These are phyloP conservation scores for Candida xyloterini DNA, from an alignment of 805 yeast genomes.

Conservation along the genomic window DNA sequence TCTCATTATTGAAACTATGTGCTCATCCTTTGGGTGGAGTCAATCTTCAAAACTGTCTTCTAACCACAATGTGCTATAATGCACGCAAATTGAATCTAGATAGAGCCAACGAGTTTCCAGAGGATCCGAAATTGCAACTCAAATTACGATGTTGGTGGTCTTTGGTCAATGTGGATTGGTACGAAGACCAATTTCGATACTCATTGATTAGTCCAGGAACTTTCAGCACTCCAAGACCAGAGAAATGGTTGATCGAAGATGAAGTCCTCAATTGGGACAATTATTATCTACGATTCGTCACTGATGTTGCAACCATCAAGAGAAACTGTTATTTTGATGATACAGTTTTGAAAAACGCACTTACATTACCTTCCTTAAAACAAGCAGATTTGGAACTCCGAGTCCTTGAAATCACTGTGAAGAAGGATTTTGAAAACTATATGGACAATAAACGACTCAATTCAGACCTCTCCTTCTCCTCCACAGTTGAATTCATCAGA, in stretches of 20 bases:
- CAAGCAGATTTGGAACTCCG: conserved; percentile 29
- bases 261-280: conserved; percentile 21
- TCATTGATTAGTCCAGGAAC: conserved; percentile 20
- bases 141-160: conserved; percentile 31
- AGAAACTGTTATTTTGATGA: conserved; percentile 28
- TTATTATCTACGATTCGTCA: conserved; percentile 23
- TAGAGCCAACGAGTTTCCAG: conserved; percentile 4
- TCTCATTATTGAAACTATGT: conserved; percentile 27
- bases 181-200: conserved; percentile 28
- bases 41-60: conserved; percentile 26
- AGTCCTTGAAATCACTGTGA: conserved; percentile 21
- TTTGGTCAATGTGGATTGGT: conserved; percentile 33
- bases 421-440: conserved; percentile 20
- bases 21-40: conserved; percentile 32
- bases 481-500: conserved; percentile 16
- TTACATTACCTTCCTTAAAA: conserved; percentile 18
- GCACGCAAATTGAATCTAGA: conserved; percentile 29
- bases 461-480: conserved; percentile 12
- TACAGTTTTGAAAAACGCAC: conserved; percentile 12
- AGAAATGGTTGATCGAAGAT: conserved; percentile 18
- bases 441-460: conserved; percentile 19
- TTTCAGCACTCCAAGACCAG: conserved; percentile 28
- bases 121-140: conserved; percentile 9
- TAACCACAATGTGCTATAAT: conserved; percentile 20
- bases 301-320: conserved; percentile 27